Percentiles rank a stretch among this genome's conserved stretches.
Conservation (phyloP, 257 asterid species). For the Leptodermis oblonga region DNA sequence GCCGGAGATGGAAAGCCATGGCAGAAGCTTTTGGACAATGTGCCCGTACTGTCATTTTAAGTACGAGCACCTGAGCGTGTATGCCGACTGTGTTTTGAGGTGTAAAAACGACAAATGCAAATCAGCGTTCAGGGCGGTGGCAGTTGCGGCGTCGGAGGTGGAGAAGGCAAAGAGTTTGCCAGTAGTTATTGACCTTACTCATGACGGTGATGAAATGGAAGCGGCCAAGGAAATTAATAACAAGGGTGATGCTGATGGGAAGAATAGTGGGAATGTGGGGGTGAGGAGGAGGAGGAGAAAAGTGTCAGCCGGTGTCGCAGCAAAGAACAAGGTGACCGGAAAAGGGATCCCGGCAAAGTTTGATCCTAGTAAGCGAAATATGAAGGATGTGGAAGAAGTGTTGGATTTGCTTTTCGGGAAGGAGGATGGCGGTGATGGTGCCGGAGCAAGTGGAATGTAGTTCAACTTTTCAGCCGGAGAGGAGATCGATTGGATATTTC, state of each 20-base stretch:
- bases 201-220: not conserved
- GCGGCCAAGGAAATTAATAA: not conserved
- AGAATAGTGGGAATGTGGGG: not conserved
- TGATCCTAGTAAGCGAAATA: conserved; percentile 10
- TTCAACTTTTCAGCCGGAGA: conserved; percentile 29
- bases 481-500: conserved; percentile 30
- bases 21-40: conserved; percentile 53
- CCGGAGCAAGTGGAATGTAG: conserved; percentile 6
- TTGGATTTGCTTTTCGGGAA: conserved; percentile 12
- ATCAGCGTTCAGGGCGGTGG: conserved; percentile 43
- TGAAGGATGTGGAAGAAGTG: conserved; percentile 14
- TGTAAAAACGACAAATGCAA: conserved; percentile 49
- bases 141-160: conserved; percentile 27
- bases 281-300: conserved; percentile 40
- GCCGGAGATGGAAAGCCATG: not conserved
- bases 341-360: conserved; percentile 32
- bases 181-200: not conserved
- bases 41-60: conserved; percentile 61
- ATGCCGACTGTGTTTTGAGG: conserved; percentile 42
- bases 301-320: conserved; percentile 27
- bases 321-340: conserved; percentile 44
- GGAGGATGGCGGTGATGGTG: conserved; percentile 4
- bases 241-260: not conserved
- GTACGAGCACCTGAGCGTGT: conserved; percentile 42
- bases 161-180: conserved; percentile 42